Evolutionary conservation across 2,329 filamentous ascomycete genomes (phyloP).

Genomic region (Myriosclerotinia duriaeana): DNA sequence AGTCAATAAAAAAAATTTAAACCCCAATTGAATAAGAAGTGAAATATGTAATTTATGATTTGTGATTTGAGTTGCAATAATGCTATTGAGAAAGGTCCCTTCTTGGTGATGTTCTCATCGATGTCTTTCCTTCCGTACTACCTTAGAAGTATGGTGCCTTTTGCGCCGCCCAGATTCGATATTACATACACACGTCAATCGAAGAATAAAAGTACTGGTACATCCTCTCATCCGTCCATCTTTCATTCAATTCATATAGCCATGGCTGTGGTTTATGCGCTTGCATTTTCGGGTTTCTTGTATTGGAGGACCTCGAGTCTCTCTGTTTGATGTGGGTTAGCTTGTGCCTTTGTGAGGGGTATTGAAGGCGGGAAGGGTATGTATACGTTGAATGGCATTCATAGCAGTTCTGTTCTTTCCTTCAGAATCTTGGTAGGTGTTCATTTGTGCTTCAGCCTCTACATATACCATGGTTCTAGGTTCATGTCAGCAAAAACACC

Average conservation of each 20-base stretch:
- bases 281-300: constrained; percentile 7
- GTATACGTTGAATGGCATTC: constrained; percentile 74
- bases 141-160: constrained; percentile 2
- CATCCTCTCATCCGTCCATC: constrained; percentile 10
- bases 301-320: constrained; percentile 26
- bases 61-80: background rate
- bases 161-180: constrained; percentile 11
- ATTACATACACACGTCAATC: constrained; percentile 11
- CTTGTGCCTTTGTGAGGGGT: background rate
- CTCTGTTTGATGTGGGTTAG: constrained; percentile 21
- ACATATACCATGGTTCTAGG: constrained; percentile 74
- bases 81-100: constrained; percentile 1
- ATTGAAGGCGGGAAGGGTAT: background rate
- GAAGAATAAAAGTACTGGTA: constrained; percentile 18
- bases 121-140: background rate
- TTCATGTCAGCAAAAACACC: constrained; percentile 22
- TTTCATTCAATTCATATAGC: constrained; percentile 12
- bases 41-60: background rate
- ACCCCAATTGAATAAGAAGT: background rate
- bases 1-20: too few species aligned
- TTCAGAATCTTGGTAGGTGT: constrained; percentile 65
- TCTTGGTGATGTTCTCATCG: background rate
- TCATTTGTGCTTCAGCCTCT: constrained; percentile 77
- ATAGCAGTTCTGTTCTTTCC: constrained; percentile 65
- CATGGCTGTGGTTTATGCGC: constrained; percentile 12